Percentiles rank a stretch among this genome's conserved stretches.
Evolutionary conservation across 306 rosid species (phyloP).

Genomic region (Trifolium pratense): DNA sequence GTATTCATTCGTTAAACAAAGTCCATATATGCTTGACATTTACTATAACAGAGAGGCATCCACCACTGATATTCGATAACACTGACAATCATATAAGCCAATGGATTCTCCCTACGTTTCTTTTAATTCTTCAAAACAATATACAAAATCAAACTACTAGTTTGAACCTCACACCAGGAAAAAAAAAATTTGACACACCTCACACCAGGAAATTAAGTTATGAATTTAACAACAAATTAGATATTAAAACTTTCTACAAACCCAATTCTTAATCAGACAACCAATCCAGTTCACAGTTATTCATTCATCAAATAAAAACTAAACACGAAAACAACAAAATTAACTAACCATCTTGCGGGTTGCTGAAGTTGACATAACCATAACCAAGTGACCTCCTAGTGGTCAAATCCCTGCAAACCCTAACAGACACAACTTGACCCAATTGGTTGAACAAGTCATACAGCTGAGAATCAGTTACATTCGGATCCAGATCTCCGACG

Average conservation of each 20-base stretch:
- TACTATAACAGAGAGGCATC: too few relatives aligned
- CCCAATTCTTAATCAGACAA: slow-evolving; percentile 7
- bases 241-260: neutral
- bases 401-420: slow-evolving; percentile 96
- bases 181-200: too few relatives aligned
- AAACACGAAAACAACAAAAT: neutral
- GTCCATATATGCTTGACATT: too few relatives aligned
- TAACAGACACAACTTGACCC: slow-evolving; percentile 93
- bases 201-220: too few relatives aligned
- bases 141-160: slow-evolving; percentile 6
- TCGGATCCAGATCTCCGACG: slow-evolving; percentile 92
- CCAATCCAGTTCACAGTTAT: neutral
- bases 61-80: too few relatives aligned
- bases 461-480: slow-evolving; percentile 87
- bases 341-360: slow-evolving; percentile 79
- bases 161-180: neutral
- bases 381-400: slow-evolving; percentile 92
- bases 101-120: too few relatives aligned
- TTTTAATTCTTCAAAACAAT: too few relatives aligned
- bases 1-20: neutral
- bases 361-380: slow-evolving; percentile 88
- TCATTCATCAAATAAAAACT: neutral
- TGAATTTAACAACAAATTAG: neutral
- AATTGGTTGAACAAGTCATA: slow-evolving; percentile 86
- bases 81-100: too few relatives aligned